Evolutionary conservation across 345 rosid genomes (phyloP).

Genomic region (Corchorus capsularis): DNA sequence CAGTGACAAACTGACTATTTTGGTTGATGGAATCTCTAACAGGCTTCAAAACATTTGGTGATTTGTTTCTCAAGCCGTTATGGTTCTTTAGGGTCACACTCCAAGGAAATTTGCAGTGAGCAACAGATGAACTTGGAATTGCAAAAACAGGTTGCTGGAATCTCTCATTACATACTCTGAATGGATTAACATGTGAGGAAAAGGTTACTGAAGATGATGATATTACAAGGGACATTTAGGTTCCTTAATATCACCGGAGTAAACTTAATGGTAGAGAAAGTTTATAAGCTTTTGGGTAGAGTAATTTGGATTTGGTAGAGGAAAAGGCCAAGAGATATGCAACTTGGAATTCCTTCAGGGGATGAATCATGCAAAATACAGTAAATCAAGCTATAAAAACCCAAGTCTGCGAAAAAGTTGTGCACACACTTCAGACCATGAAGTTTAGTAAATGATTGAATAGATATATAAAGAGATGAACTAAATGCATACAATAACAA

Average conservation of each 20-base stretch:
- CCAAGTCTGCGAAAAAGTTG: neutral
- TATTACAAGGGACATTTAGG: conserved; percentile 44
- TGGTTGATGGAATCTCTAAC: conserved; percentile 31
- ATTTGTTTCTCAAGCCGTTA: conserved; percentile 16
- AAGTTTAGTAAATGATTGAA: neutral
- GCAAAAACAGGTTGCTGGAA: conserved; percentile 20
- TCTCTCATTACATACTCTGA: conserved; percentile 13
- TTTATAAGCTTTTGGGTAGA: neutral
- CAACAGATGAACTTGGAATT: conserved; percentile 12
- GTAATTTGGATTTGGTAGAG: neutral
- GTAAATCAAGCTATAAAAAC: neutral
- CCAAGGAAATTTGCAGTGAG: conserved; percentile 20
- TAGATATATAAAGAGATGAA: neutral
- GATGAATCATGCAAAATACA: neutral
- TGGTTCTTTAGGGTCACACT: conserved; percentile 13
- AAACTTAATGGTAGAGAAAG: neutral
- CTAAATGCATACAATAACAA: neutral
- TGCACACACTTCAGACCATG: neutral
- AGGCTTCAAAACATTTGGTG: conserved; percentile 23
- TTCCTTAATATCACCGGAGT: neutral
- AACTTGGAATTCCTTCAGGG: neutral
- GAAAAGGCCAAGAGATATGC: too few relatives aligned
- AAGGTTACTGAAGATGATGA: conserved; percentile 35
- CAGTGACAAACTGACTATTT: conserved; percentile 35
- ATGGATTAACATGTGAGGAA: conserved; percentile 24